These are phyloP conservation scores for Orbilia quercus DNA, from an alignment of 2,329 filamentous ascomycete genomes.

Conservation along the genomic window DNA sequence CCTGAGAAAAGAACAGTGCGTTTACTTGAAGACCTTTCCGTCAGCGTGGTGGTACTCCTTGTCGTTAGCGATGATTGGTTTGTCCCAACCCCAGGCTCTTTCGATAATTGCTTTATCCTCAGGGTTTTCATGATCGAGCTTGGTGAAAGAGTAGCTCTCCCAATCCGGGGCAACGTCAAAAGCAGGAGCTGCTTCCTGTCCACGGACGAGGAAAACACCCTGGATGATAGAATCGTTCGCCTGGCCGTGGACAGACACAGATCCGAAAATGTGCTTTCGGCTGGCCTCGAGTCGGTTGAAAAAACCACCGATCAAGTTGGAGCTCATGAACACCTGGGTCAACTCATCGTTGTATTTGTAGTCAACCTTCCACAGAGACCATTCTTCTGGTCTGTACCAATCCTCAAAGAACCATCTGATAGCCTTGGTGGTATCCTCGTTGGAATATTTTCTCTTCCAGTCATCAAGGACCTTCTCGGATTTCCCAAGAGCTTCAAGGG, in stretches of 20 bases:
- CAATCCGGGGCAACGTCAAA: slow-evolving; percentile 96
- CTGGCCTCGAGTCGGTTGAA: slow-evolving; percentile 96
- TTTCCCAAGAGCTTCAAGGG: slow-evolving; percentile 83
- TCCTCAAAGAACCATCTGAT: slow-evolving; percentile 96
- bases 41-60: slow-evolving; percentile 90
- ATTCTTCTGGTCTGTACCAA: slow-evolving; percentile 92
- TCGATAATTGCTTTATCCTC: slow-evolving; percentile 89
- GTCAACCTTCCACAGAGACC: slow-evolving; percentile 91
- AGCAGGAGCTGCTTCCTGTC: slow-evolving; percentile 83
- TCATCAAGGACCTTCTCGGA: slow-evolving; percentile 88
- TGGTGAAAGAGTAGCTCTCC: slow-evolving; percentile 95
- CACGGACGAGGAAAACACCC: slow-evolving; percentile 94
- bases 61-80: slow-evolving; percentile 79
- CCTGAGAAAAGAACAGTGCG: slow-evolving; percentile 30
- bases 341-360: slow-evolving; percentile 99
- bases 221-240: slow-evolving; percentile 90
- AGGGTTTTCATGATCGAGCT: slow-evolving; percentile 88
- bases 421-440: slow-evolving; percentile 85
- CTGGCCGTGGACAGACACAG: slow-evolving; percentile 85
- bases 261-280: slow-evolving; percentile 98
- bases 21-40: slow-evolving; percentile 99
- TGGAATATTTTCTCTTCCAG: slow-evolving; percentile 99
- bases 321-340: slow-evolving; percentile 97
- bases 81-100: slow-evolving; percentile 91
- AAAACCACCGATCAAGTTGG: slow-evolving; percentile 98